These are phyloP conservation scores for Euphorbia lathyris DNA, from an alignment of 345 rosid species.

Conservation along the genomic window DNA sequence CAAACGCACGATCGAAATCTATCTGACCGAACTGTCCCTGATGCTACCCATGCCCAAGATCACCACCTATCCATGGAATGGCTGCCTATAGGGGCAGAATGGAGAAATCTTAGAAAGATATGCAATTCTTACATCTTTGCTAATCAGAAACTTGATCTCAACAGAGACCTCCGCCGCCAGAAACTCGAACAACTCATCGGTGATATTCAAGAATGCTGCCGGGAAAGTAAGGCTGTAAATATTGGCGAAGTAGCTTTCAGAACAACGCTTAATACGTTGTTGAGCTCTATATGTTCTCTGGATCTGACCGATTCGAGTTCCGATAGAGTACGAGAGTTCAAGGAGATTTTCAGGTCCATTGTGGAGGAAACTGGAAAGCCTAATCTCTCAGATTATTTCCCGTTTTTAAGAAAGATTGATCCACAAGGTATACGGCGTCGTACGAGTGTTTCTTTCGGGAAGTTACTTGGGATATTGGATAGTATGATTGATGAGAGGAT, in stretches of 20 bases:
- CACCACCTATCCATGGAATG: neutral
- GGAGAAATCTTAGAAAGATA: constrained; percentile 1
- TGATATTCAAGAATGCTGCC: neutral
- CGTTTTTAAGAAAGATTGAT: constrained; percentile 6
- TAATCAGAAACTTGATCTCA: neutral
- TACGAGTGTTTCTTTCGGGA: constrained; percentile 3
- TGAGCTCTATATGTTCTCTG: neutral
- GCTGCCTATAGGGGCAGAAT: neutral
- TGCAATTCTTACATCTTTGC: constrained; percentile 8
- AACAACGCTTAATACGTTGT: neutral
- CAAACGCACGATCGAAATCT: neutral
- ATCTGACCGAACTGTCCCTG: neutral
- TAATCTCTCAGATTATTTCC: constrained; percentile 2
- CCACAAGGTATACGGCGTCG: constrained; percentile 14
- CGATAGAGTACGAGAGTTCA: neutral
- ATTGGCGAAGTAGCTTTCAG: constrained; percentile 5
- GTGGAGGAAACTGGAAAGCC: constrained; percentile 2
- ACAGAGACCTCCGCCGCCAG: neutral
- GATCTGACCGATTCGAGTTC: constrained; percentile 2
- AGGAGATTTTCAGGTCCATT: neutral
- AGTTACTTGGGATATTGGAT: constrained; percentile 26
- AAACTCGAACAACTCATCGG: constrained; percentile 2
- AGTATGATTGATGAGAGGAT: constrained; percentile 27
- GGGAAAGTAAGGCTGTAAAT: neutral
- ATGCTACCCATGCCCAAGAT: neutral